Conservation (phyloP, 164 flowering plant species). For the Vitis labrusca region DNA sequence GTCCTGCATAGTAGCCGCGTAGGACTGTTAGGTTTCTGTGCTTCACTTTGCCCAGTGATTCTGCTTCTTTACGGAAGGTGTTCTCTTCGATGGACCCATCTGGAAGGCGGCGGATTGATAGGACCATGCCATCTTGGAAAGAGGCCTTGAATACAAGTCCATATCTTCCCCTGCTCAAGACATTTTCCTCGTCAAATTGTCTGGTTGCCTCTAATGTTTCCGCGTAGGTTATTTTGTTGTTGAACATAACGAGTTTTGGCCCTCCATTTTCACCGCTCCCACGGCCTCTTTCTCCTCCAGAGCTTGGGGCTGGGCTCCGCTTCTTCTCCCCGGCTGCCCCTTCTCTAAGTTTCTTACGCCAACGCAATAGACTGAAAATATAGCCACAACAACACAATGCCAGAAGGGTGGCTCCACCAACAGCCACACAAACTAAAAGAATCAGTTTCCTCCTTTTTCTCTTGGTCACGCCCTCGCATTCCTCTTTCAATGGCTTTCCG, state of each 20-base stretch:
- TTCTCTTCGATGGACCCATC: constrained; percentile 51
- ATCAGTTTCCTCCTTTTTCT: constrained; percentile 52
- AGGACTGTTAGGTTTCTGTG: constrained; percentile 87
- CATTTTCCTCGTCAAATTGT: constrained; percentile 89
- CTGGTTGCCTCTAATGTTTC: constrained; percentile 85
- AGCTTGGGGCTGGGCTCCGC: constrained; percentile 61
- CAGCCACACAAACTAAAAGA: constrained; percentile 44
- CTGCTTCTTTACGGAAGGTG: constrained; percentile 72
- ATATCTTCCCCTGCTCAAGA: constrained; percentile 61
- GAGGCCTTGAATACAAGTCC: constrained; percentile 83
- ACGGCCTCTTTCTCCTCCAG: constrained; percentile 53
- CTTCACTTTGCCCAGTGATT: constrained; percentile 65
- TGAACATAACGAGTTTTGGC: constrained; percentile 85
- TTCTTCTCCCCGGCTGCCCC: constrained; percentile 68
- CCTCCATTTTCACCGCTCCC: constrained; percentile 65
- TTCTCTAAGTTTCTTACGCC: constrained; percentile 57
- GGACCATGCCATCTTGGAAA: constrained; percentile 75
- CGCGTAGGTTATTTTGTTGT: constrained; percentile 61
- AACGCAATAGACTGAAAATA: constrained; percentile 48
- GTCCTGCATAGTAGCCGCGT: constrained; percentile 84
- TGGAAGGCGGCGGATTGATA: constrained; percentile 72
- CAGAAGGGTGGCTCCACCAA: constrained; percentile 44
- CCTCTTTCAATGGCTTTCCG: constrained; percentile 59
- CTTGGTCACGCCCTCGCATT: constrained; percentile 36
- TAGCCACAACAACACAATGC: constrained; percentile 65